These are phyloP conservation scores for Paraphaeosphaeria sporulosa DNA, from an alignment of 2,329 filamentous ascomycete species.

Conservation along the genomic window DNA sequence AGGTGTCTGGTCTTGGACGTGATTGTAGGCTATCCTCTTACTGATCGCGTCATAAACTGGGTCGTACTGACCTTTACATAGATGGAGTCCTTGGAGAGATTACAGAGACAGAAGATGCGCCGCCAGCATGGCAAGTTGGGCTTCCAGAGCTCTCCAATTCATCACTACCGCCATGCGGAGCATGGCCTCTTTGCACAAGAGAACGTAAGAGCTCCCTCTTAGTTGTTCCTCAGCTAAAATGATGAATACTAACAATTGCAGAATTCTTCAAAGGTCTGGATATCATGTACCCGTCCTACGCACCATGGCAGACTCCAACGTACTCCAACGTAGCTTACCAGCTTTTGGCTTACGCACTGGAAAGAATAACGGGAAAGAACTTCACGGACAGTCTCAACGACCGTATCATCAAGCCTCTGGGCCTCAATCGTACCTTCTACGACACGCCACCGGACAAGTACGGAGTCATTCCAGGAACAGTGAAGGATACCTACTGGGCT, in stretches of 20 bases:
- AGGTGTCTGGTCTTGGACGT: conserved; percentile 34
- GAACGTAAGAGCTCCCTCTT: conserved; percentile 18
- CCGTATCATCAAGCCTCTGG: conserved; percentile 50
- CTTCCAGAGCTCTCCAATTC: conserved; percentile 26
- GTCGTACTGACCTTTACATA: conserved; percentile 50
- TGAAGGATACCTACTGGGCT: conserved; percentile 30
- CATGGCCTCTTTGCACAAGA: conserved; percentile 32
- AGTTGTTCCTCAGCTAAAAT: background rate
- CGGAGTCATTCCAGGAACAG: conserved; percentile 48
- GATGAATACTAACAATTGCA: conserved; percentile 17
- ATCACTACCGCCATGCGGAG: conserved; percentile 29
- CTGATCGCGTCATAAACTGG: conserved; percentile 17
- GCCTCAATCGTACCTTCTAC: conserved; percentile 49
- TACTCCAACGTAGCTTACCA: conserved; percentile 51
- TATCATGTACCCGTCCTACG: conserved; percentile 40
- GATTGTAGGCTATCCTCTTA: conserved; percentile 19
- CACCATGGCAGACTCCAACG: conserved; percentile 40
- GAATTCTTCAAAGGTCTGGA: conserved; percentile 48
- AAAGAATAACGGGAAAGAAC: conserved; percentile 48
- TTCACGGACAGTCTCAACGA: conserved; percentile 47
- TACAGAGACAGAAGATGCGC: conserved; percentile 29
- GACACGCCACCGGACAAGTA: conserved; percentile 31
- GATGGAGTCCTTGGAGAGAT: conserved; percentile 32
- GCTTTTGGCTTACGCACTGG: conserved; percentile 49
- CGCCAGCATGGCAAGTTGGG: conserved; percentile 21